A percentile compares a stretch with the other conserved stretches of the same genome.
phyloP scores from a whole-genome alignment of 108 stramenopile species.

The Skeletonema tropicum region DNA sequence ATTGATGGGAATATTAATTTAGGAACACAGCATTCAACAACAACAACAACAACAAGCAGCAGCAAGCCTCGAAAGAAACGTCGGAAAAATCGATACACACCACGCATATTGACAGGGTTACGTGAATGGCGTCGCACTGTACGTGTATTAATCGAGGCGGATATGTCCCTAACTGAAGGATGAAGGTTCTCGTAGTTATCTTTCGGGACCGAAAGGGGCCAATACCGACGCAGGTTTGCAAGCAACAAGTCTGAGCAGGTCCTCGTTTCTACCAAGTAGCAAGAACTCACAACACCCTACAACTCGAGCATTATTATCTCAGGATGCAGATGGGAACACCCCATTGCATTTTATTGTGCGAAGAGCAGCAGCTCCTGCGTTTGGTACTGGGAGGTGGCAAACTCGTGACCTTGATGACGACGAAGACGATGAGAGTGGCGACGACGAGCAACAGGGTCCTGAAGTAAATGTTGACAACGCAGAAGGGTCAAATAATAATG shows the following conservation, averaged over 20 bases:
- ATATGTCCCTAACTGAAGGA: slow-evolving; percentile 19
- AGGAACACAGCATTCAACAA: neutral
- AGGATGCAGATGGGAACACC: slow-evolving; percentile 80
- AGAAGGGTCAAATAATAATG: neutral
- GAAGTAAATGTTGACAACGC: neutral
- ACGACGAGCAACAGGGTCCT: slow-evolving; percentile 11
- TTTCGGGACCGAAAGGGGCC: neutral
- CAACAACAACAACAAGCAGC: neutral
- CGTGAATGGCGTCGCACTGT: slow-evolving; percentile 37
- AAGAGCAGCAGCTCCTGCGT: slow-evolving; percentile 46
- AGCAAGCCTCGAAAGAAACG: neutral
- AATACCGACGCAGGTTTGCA: neutral
- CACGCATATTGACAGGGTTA: slow-evolving; percentile 20
- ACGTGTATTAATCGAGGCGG: slow-evolving; percentile 26
- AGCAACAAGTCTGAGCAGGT: neutral
- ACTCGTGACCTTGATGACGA: slow-evolving; percentile 55
- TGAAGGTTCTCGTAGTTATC: neutral
- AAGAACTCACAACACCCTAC: neutral
- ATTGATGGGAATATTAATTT: slow-evolving; percentile 1
- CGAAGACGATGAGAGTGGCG: slow-evolving; percentile 13
- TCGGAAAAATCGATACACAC: slow-evolving; percentile 21
- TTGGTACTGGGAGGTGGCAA: slow-evolving; percentile 34
- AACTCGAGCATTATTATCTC: slow-evolving; percentile 52
- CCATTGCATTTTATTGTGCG: slow-evolving; percentile 78
- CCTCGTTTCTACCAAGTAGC: neutral